Evolutionary conservation across 192 early-diverging fungal genomes (phyloP).

Genomic region (Endogone sp.): DNA sequence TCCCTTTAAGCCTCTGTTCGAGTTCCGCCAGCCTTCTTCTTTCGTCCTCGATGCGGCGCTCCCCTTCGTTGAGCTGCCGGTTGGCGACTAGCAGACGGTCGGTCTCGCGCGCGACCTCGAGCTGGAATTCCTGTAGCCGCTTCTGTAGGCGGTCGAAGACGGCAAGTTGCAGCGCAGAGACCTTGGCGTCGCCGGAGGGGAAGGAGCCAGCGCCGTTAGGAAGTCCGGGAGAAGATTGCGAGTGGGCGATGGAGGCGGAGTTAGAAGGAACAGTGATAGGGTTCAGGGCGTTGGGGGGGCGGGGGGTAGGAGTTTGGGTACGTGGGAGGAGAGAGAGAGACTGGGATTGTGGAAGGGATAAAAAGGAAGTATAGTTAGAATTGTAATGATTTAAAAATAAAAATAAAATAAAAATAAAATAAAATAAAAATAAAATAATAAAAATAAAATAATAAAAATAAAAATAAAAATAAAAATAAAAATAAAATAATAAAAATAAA

Average conservation of each 20-base stretch:
- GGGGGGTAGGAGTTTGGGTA: not conserved
- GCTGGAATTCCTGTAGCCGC: slow-evolving; percentile 52
- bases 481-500: no score
- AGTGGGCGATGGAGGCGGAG: no score
- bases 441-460: no score
- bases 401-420: no score
- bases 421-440: no score
- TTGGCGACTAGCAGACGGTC: slow-evolving; percentile 63
- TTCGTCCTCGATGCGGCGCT: slow-evolving; percentile 59
- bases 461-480: no score
- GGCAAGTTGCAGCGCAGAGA: slow-evolving; percentile 26
- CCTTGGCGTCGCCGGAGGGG: slow-evolving; percentile 1
- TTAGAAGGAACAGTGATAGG: not conserved
- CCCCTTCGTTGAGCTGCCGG: slow-evolving; percentile 68
- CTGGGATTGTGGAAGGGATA: no score
- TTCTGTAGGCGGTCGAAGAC: slow-evolving; percentile 58
- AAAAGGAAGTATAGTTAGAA: no score
- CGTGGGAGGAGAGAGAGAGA: not conserved
- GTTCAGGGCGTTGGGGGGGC: not conserved
- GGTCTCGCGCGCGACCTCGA: slow-evolving; percentile 56
- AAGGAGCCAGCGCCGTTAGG: no score
- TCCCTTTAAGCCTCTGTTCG: slow-evolving; percentile 58
- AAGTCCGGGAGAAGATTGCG: not conserved
- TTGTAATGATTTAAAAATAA: no score
- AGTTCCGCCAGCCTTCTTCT: slow-evolving; percentile 51